phyloP scores from a whole-genome alignment of 345 rosid genomes.

The Punica granatum region DNA sequence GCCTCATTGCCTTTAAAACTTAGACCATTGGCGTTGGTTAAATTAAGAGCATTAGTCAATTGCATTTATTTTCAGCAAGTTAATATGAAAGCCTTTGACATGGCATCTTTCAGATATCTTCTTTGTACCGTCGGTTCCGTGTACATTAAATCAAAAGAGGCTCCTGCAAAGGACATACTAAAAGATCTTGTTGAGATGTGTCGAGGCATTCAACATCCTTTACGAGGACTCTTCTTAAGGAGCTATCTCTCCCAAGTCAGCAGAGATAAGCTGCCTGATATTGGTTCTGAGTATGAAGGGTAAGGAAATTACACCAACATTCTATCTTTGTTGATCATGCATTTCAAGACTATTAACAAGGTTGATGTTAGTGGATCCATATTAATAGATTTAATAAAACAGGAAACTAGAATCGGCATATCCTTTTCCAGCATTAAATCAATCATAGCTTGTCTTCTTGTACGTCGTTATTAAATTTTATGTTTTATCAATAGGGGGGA shows the following conservation, averaged over 20 bases:
- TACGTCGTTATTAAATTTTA: background rate
- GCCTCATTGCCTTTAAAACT: background rate
- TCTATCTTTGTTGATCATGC: background rate
- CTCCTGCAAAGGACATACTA: constrained; percentile 95
- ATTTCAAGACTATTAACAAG: background rate
- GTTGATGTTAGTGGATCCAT: background rate
- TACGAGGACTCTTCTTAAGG: constrained; percentile 95
- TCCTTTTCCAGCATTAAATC: background rate
- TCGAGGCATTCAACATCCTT: constrained; percentile 97
- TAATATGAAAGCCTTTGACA: background rate
- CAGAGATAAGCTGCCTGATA: constrained; percentile 90
- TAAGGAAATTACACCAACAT: constrained; percentile 26
- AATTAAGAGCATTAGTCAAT: background rate
- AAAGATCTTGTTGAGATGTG: constrained; percentile 99
- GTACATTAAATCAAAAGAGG: constrained; percentile 93
- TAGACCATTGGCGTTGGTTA: background rate
- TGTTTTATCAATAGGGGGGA: background rate
- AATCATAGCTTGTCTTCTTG: background rate
- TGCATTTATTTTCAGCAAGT: background rate
- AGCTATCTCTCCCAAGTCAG: constrained; percentile 97
- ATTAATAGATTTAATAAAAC: background rate
- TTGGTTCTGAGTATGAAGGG: constrained; percentile 98
- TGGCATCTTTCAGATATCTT: constrained; percentile 54
- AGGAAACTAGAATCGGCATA: background rate
- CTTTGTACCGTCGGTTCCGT: constrained; percentile 98